These are phyloP conservation scores for Coelastrella sp. DNA, from an alignment of 139 green algal genomes.

Conservation along the genomic window DNA sequence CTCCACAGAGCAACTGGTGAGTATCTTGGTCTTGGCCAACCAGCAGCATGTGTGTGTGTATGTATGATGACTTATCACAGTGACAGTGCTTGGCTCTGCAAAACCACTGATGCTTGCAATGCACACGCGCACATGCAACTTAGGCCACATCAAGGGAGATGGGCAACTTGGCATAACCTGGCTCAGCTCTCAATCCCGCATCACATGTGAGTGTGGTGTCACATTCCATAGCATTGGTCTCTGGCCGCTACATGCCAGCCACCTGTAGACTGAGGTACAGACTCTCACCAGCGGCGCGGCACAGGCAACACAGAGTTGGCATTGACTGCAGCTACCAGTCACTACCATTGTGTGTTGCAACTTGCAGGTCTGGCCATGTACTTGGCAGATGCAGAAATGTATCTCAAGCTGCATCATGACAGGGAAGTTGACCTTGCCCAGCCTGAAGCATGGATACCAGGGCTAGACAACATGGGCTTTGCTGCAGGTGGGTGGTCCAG, in stretches of 20 bases:
- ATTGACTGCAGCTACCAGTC: neutral
- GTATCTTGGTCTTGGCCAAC: too few relatives aligned
- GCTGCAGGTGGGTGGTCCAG: neutral
- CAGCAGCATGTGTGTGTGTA: too few relatives aligned
- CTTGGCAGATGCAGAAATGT: slow-evolving; percentile 1
- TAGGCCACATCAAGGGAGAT: too few relatives aligned
- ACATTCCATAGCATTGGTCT: neutral
- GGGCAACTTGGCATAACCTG: too few relatives aligned
- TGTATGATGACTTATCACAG: too few relatives aligned
- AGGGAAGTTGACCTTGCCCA: neutral
- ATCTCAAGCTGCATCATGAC: neutral
- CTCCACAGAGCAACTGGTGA: too few relatives aligned
- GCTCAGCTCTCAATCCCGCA: too few relatives aligned
- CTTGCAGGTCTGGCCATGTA: neutral
- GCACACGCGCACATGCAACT: too few relatives aligned
- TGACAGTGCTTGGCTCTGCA: too few relatives aligned
- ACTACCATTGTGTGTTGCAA: neutral
- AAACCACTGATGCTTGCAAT: too few relatives aligned
- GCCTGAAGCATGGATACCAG: neutral
- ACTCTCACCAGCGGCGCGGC: neutral
- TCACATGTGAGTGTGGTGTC: too few relatives aligned
- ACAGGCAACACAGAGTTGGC: neutral
- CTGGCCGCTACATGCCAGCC: neutral
- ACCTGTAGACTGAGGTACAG: neutral
- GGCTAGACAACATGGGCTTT: slow-evolving; percentile 16